Evolutionary conservation across 495 filamentous ascomycete genomes (phyloP).

Genomic region (Chaetomium cochliodes): DNA sequence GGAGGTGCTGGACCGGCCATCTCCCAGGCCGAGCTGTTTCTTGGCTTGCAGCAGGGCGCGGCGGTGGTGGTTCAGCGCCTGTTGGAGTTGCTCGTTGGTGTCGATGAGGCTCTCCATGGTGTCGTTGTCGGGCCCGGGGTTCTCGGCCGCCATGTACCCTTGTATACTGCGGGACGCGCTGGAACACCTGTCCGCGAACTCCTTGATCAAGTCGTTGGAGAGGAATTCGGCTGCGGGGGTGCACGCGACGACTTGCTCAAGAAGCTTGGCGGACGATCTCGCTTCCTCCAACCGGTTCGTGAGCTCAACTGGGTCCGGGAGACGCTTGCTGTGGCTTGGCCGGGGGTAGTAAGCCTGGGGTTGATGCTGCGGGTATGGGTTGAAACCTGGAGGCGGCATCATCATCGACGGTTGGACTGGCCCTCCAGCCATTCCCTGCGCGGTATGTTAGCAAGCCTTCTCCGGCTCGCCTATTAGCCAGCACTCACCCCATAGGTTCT

Average conservation of each 20-base stretch:
- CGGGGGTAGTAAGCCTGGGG: conserved; percentile 46
- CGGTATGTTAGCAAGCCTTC: not conserved
- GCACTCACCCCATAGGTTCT: conserved; percentile 44
- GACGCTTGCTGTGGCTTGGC: conserved; percentile 36
- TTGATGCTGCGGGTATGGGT: conserved; percentile 27
- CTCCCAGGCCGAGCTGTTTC: conserved; percentile 40
- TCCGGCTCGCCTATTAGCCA: not conserved
- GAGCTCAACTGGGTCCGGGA: conserved; percentile 79
- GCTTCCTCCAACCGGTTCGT: conserved; percentile 85
- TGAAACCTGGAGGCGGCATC: conserved; percentile 1
- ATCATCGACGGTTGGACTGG: not conserved
- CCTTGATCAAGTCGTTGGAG: conserved; percentile 79
- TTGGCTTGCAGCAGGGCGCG: conserved; percentile 75
- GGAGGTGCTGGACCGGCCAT: conserved; percentile 28
- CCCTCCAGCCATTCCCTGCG: not conserved
- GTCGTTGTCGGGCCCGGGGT: conserved; percentile 83
- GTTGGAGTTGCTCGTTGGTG: conserved; percentile 83
- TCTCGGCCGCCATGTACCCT: conserved; percentile 73
- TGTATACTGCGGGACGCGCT: conserved; percentile 76
- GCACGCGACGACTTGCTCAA: conserved; percentile 82
- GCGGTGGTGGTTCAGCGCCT: conserved; percentile 75
- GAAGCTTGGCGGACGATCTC: conserved; percentile 80
- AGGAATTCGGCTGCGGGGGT: conserved; percentile 76
- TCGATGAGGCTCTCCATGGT: conserved; percentile 91
- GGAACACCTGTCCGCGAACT: conserved; percentile 87